Base-by-base conservation (phyloP, 2,329 filamentous ascomycete species). In the Canariomyces notabilis region DNA sequence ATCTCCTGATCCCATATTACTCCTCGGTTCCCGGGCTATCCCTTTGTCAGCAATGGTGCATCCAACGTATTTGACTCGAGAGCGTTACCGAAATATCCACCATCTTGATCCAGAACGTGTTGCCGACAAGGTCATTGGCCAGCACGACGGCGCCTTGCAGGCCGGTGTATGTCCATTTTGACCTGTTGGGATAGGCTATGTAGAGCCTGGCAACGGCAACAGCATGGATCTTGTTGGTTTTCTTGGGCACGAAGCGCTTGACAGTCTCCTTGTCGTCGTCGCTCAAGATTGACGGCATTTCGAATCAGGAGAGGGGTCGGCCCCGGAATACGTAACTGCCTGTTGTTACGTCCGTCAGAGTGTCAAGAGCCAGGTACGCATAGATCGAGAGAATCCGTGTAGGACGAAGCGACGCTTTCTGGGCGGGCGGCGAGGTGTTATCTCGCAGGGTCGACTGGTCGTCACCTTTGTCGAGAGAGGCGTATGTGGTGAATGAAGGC, bases 1-100 rank as follows among this genome's bases (percentile, higher is more conserved):
- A 98, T 89, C 69, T 98, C 93, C 70, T 97, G 91, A 61, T 95
- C 90, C 89, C 89, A 96, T 60, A 96, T 85, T 41, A 96, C 89
- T 48, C 91, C 90, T 63, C 85, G 80, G 62, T 82, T 83, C 41
- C 84, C 74, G 47, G 88, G 77, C 84, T 91, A 62, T 37, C 51
- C 4, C 26, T 49, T 48, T 56, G 59, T 46, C 59, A 44, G 39
- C 11, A n/a, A n/a, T 12, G 18, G 19, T 19, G 2, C 15, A 11
- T 26, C 26, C 37, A 31, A 44, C 36, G 41, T 53, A 31, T 37
- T 26, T 40, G 21, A 23, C 34, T 42, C 37, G 37, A 34, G 46
- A 36, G 21, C 74, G 84, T 62, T 76, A 95, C 89, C 64, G 89
- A 96, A 46, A 98, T 83, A 66, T 98, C 93, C 42, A 98, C 93